Evolutionary conservation across 257 asterid genomes (phyloP).

Genomic region (Avicennia marina): DNA sequence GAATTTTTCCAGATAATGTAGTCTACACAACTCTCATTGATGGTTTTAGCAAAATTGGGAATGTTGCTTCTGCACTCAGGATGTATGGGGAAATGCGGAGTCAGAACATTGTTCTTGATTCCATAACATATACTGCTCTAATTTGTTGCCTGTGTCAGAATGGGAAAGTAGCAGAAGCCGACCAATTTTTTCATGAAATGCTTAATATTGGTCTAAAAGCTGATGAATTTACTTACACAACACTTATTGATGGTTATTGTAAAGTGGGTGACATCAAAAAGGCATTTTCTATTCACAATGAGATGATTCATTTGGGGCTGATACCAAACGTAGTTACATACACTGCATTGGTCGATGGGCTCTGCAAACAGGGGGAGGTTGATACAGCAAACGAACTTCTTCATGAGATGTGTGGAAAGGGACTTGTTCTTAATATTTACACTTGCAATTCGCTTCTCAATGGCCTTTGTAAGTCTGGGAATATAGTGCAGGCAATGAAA

Average conservation of each 20-base stretch:
- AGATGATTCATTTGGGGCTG: slow-evolving; percentile 63
- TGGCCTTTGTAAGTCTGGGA: slow-evolving; percentile 85
- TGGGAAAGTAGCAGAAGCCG: slow-evolving; percentile 70
- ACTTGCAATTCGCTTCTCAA: slow-evolving; percentile 78
- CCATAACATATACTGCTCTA: slow-evolving; percentile 61
- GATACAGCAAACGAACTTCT: slow-evolving; percentile 83
- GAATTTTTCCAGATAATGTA: slow-evolving; percentile 65
- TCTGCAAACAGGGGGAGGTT: slow-evolving; percentile 81
- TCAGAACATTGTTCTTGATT: slow-evolving; percentile 55
- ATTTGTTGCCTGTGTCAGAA: slow-evolving; percentile 65
- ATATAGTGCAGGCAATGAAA: slow-evolving; percentile 51
- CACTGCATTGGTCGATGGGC: slow-evolving; percentile 91
- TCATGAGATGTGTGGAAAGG: slow-evolving; percentile 64
- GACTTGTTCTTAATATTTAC: slow-evolving; percentile 64
- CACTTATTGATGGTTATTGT: slow-evolving; percentile 85
- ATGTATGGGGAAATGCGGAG: slow-evolving; percentile 69
- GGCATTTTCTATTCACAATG: slow-evolving; percentile 84
- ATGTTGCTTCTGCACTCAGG: slow-evolving; percentile 46
- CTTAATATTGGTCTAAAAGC: slow-evolving; percentile 54
- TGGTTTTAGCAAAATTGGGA: slow-evolving; percentile 66
- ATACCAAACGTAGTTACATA: slow-evolving; percentile 81
- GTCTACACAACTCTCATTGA: slow-evolving; percentile 82
- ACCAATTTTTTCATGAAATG: slow-evolving; percentile 65
- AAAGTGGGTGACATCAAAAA: slow-evolving; percentile 56
- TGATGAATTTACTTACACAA: slow-evolving; percentile 78